A percentile compares a stretch with the other conserved stretches of the same genome.
These are phyloP conservation scores for Tuctoria greenei DNA, from an alignment of 176 grass and related monocot species.

Conservation along the genomic window DNA sequence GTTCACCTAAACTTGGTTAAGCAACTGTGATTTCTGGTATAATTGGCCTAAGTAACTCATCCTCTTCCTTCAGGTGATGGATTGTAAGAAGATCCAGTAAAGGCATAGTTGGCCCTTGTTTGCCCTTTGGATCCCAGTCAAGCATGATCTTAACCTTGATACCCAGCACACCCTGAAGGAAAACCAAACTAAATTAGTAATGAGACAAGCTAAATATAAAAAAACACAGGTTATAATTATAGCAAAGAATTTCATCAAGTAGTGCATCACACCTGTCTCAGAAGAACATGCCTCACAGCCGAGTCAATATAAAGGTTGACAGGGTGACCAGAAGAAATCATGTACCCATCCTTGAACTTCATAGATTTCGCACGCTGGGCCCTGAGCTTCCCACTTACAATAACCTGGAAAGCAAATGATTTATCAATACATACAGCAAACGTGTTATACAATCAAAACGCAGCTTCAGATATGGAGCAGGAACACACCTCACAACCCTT, in stretches of 20 bases:
- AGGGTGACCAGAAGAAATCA: conserved; percentile 81
- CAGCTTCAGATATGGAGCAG: neutral
- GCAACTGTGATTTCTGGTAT: conserved; percentile 43
- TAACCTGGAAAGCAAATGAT: conserved; percentile 40
- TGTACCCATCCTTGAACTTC: conserved; percentile 92
- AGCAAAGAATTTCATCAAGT: no score
- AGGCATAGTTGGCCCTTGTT: conserved; percentile 55
- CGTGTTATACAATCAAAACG: neutral
- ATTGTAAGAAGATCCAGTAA: conserved; percentile 80
- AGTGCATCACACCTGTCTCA: conserved; percentile 48
- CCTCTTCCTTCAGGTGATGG: conserved; percentile 63
- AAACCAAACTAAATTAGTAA: no score
- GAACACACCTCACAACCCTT: conserved; percentile 67
- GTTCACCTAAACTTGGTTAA: conserved; percentile 26
- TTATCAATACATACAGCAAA: neutral
- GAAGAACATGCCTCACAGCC: conserved; percentile 73
- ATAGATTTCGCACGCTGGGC: conserved; percentile 74
- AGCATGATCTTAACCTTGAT: no score
- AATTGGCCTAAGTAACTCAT: conserved; percentile 47
- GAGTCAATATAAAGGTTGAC: conserved; percentile 71
- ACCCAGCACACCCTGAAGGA: no score
- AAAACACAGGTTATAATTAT: no score
- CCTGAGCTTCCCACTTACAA: conserved; percentile 81
- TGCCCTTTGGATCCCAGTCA: conserved; percentile 75
- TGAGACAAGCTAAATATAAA: no score